Evolutionary conservation across 75 land plant genomes (phyloP), one percentile per base, ranked within the genome.

Genomic region (Picea sitchensis): DNA sequence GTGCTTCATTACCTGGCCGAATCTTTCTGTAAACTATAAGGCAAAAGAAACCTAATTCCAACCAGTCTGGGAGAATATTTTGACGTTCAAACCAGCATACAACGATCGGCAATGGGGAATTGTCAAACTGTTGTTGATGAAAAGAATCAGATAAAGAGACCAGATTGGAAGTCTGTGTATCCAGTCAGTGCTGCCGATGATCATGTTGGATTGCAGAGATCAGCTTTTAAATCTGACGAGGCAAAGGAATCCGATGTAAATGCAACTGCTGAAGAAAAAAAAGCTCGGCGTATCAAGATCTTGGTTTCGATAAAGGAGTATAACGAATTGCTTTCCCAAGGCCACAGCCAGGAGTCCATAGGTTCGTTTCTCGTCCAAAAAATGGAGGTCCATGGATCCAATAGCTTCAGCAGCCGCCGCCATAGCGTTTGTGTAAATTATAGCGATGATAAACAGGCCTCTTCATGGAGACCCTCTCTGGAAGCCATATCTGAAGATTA

Each of bases 401-500:
- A 17, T 2, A 34, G 7, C 36, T 34, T 5, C 36, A 34, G 71
- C 44, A 5, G 41, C 32, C 14, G 9, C 32, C 14, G 17, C 18
- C 15, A 20, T 6, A 61, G 26, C 4, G 56, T 51, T 8, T 51
- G 56, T 9, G 56, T 51, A 51, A 51, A 9, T 9, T 9, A 0
- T 51, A 9, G 56, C 56, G 56, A 51, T 8, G 56, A 51, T 8
- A 51, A 51, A 51, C 56, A 51, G 56, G 8, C 7, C 15, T 18
- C 32, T 67, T 67, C 71, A 67, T 67, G 71, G 71, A 34, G 20
- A 38, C 71, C 71, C 18, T 67, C 71, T 1, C 44, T 67, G 3
- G 71, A 67, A 34, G 18, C 18, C 20, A 67, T 67, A 67, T 31
- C 71, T 32, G 71, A 67, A 67, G 71, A 51, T 51, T 51, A 51